Conservation (phyloP, 352 stramenopile genomes). For the Pythium aquatile region DNA sequence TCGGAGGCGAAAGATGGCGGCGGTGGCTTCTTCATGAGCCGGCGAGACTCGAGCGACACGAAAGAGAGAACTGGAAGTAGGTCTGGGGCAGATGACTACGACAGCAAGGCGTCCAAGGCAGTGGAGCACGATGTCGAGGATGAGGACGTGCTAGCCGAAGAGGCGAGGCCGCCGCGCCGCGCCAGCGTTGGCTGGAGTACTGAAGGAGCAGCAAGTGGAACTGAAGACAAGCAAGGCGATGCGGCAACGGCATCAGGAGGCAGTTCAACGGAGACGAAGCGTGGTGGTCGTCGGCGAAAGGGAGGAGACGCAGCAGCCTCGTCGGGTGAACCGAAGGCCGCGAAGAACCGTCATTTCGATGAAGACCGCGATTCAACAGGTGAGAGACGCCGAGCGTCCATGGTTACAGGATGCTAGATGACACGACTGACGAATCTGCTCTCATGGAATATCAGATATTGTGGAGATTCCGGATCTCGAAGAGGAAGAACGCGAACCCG, state of each 20-base stretch:
- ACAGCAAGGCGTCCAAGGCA: conserved; percentile 21
- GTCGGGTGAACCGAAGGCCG: conserved; percentile 34
- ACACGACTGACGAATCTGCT: background rate
- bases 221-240: conserved; percentile 32
- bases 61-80: conserved; percentile 16
- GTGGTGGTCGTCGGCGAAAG: conserved; percentile 53
- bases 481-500: conserved; percentile 73
- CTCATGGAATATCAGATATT: conserved; percentile 42
- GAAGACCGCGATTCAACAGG: conserved; percentile 64
- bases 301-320: conserved; percentile 36
- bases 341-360: conserved; percentile 74
- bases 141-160: conserved; percentile 41
- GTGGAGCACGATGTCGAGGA: conserved; percentile 41
- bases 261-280: conserved; percentile 42
- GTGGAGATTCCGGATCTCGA: conserved; percentile 80
- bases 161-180: conserved; percentile 49
- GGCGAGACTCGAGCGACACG: conserved; percentile 13
- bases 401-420: background rate
- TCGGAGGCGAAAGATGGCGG: conserved; percentile 24
- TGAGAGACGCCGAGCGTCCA: background rate
- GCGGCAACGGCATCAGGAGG: conserved; percentile 10
- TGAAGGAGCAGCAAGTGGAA: conserved; percentile 13
- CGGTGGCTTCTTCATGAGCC: conserved; percentile 26
- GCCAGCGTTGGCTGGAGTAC: conserved; percentile 68
- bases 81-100: conserved; percentile 11